Evolutionary conservation across 768 basidiomycete species (phyloP), one percentile per base, ranked within the genome.

Genomic region (Leccinum disarticulatum): DNA sequence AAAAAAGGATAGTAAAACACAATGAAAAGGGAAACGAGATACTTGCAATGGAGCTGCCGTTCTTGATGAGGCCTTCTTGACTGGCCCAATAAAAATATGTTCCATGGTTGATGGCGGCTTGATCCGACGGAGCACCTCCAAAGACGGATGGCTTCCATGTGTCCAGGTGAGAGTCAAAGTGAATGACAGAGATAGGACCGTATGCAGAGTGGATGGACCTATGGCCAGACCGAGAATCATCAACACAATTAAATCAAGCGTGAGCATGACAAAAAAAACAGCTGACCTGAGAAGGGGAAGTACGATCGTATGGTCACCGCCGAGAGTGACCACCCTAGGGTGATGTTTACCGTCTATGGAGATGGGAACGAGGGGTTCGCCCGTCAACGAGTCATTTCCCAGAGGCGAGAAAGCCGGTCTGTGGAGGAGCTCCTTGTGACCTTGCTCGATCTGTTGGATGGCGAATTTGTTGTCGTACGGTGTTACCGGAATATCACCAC

Each of bases 71-170:
- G 3, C 93, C 92, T 67, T 93, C 90, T 65, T 88, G 83, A 60
- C 85, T 86, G 0, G 93, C 93, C 82, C 90, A 90, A 75, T 91
- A 94, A 74, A 95, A 95, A 77, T 93, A 94, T 3, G 90, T 92
- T 13, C 92, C 93, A 60, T 95, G 93, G 61, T 90, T 93, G 63
- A 95, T 86, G 22, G 86, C 85, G 0, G 87, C 88, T 58, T 87
- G 86, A 1, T 80, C 79, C 28, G 87, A 87, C 4, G 87, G 88
- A 3, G 88, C 85, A 9, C 87, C 87, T 25, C 89, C 89, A 67
- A 90, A 90, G 10, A 88, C 85, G 33, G 82, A 77, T 4, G 88
- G 87, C 66, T 87, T 88, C 88, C 88, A 90, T 11, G 87, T 90
- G 67, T 90, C 87, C 36, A 92, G 81, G 73, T 93, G 90, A 33